Evolutionary conservation across 2,329 filamentous ascomycete genomes (phyloP).

Genomic region (Pseudogymnoascus sp.): DNA sequence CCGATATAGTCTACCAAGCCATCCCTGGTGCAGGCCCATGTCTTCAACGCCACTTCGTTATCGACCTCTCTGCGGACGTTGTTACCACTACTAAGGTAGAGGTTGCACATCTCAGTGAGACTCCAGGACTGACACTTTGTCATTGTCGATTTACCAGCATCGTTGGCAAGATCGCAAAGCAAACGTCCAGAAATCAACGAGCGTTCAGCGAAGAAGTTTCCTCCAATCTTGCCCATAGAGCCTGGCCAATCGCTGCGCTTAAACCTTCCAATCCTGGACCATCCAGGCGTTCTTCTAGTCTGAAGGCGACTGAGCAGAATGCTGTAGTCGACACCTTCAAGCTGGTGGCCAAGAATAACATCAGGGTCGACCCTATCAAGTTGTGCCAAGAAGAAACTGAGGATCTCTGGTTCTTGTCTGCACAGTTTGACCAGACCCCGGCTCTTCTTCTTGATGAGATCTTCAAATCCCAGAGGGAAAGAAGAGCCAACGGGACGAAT

Average conservation of each 20-base stretch:
- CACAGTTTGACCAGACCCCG: slow-evolving; percentile 70
- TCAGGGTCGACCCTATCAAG: slow-evolving; percentile 85
- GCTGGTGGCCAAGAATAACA: slow-evolving; percentile 83
- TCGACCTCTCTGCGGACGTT: slow-evolving; percentile 76
- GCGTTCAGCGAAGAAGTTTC: slow-evolving; percentile 87
- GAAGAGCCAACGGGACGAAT: slow-evolving; percentile 68
- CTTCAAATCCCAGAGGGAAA: slow-evolving; percentile 83
- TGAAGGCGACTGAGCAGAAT: slow-evolving; percentile 78
- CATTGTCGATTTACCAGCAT: slow-evolving; percentile 96
- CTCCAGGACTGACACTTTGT: slow-evolving; percentile 97
- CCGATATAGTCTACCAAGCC: slow-evolving; percentile 89
- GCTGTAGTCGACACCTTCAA: slow-evolving; percentile 97
- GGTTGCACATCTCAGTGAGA: slow-evolving; percentile 90
- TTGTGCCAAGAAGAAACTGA: slow-evolving; percentile 83
- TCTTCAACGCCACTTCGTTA: slow-evolving; percentile 76
- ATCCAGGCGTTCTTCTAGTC: slow-evolving; percentile 85
- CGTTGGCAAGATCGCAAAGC: slow-evolving; percentile 89
- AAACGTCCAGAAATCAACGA: slow-evolving; percentile 82
- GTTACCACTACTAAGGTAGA: slow-evolving; percentile 64
- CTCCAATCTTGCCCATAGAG: slow-evolving; percentile 74
- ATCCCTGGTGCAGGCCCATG: slow-evolving; percentile 74
- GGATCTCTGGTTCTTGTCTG: slow-evolving; percentile 74
- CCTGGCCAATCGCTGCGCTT: slow-evolving; percentile 79
- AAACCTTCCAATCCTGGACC: slow-evolving; percentile 86
- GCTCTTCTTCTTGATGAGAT: slow-evolving; percentile 60